Conservation (phyloP, 805 yeast genomes). For the Candida qinlingensis region DNA sequence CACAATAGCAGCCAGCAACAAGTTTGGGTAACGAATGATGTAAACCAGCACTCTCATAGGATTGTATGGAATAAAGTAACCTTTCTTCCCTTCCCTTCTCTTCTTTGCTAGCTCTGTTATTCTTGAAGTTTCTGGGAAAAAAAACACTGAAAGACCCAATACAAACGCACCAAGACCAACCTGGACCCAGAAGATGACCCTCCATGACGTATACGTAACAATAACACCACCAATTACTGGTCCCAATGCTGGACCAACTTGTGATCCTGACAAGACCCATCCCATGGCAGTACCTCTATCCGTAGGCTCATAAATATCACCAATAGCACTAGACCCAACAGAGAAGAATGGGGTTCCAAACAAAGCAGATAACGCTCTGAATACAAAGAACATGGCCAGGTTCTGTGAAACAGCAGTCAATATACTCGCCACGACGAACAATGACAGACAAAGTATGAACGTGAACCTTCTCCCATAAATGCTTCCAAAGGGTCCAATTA, state of each 20-base stretch:
- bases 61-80: constrained; percentile 13
- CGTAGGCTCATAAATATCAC: constrained; percentile 44
- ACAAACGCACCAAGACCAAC: constrained; percentile 38
- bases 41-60: constrained; percentile 1
- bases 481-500: constrained; percentile 45
- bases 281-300: constrained; percentile 49
- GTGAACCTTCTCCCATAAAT: constrained; percentile 45
- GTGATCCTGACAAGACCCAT: constrained; percentile 44
- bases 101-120: constrained; percentile 27
- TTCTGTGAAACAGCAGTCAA: constrained; percentile 44
- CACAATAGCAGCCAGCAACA: constrained; percentile 42
- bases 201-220: constrained; percentile 47
- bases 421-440: constrained; percentile 26
- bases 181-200: constrained; percentile 47
- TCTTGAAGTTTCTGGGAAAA: constrained; percentile 42
- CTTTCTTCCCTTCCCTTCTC: constrained; percentile 38
- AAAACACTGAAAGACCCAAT: constrained; percentile 31
- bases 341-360: constrained; percentile 53
- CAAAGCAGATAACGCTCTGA: constrained; percentile 44
- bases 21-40: constrained; percentile 38
- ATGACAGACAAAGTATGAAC: constrained; percentile 36
- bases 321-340: constrained; percentile 46
- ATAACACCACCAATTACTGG: constrained; percentile 51
- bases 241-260: constrained; percentile 49
- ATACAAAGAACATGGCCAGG: constrained; percentile 49